Percentiles rank a stretch among this genome's conserved stretches.
Evolutionary conservation across 2,329 filamentous ascomycete species (phyloP).

Genomic region (Zarea fungicola): DNA sequence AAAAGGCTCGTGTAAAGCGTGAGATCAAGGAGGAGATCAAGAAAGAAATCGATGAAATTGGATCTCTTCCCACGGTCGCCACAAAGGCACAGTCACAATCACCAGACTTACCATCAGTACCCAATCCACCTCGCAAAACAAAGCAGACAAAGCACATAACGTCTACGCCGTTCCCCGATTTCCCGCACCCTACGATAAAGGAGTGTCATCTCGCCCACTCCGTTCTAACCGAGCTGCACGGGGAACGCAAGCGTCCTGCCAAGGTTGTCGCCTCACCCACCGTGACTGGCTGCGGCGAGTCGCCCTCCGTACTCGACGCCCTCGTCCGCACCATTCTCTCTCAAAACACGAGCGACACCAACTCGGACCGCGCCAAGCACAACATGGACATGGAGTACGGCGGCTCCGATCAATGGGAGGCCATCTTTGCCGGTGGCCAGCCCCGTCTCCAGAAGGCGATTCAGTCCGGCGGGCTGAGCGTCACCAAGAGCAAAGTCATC

Average conservation of each 20-base stretch:
- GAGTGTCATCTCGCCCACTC: slow-evolving; percentile 65
- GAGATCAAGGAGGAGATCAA: neutral
- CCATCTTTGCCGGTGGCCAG: slow-evolving; percentile 35
- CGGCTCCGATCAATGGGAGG: slow-evolving; percentile 37
- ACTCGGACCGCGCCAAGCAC: slow-evolving; percentile 56
- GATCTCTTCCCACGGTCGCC: too few relatives aligned
- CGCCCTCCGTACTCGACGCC: slow-evolving; percentile 46
- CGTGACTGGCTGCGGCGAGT: slow-evolving; percentile 56
- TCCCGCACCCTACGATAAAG: slow-evolving; percentile 56
- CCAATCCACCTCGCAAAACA: neutral
- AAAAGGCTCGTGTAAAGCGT: slow-evolving; percentile 1
- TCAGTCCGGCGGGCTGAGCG: slow-evolving; percentile 63
- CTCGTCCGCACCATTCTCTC: slow-evolving; percentile 47
- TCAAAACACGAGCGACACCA: slow-evolving; percentile 47
- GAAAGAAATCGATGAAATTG: neutral
- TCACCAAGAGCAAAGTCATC: slow-evolving; percentile 68
- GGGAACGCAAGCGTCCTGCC: slow-evolving; percentile 55
- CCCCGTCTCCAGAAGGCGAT: slow-evolving; percentile 53
- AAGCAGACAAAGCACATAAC: slow-evolving; percentile 8
- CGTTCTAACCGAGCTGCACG: slow-evolving; percentile 61
- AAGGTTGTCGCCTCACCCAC: slow-evolving; percentile 56
- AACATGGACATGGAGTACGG: slow-evolving; percentile 41
- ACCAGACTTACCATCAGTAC: too few relatives aligned
- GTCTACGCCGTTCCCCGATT: slow-evolving; percentile 61
- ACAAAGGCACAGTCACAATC: too few relatives aligned